These are phyloP conservation scores for Eimeria tenella DNA, from an alignment of 169 alveolate species.

Conservation along the genomic window DNA sequence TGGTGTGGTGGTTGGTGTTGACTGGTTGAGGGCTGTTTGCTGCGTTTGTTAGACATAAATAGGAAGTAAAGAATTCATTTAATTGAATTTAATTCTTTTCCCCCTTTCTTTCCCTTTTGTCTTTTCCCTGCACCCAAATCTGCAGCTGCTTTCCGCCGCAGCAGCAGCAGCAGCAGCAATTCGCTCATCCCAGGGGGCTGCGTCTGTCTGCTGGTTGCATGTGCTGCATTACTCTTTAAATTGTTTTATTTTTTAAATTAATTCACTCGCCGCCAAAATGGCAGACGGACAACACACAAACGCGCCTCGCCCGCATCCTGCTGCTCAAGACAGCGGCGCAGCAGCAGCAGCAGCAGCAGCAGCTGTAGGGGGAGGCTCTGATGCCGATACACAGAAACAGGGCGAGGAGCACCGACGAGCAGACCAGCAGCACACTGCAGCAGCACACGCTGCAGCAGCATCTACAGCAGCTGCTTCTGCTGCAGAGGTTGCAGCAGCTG, in stretches of 20 bases:
- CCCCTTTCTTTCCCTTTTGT: not conserved
- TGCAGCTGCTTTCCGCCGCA: not conserved
- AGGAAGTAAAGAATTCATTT: not conserved
- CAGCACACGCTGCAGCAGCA: conserved; percentile 11
- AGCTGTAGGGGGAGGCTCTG: too few species aligned
- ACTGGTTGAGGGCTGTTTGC: not conserved
- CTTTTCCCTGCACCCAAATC: not conserved
- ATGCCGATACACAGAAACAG: too few species aligned
- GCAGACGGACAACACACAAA: not conserved
- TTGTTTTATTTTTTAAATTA: too few species aligned
- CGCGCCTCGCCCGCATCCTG: too few species aligned
- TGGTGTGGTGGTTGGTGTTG: not conserved
- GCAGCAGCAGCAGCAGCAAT: conserved; percentile 4
- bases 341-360: too few species aligned
- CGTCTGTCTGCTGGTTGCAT: too few species aligned
- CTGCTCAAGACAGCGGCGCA: too few species aligned
- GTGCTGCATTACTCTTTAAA: too few species aligned
- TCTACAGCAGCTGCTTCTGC: not conserved
- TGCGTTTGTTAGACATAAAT: not conserved
- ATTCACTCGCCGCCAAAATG: not conserved
- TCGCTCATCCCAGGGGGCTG: too few species aligned
- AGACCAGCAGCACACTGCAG: not conserved
- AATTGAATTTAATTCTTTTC: not conserved
- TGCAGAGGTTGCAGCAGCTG: not conserved
- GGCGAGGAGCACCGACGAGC: not conserved